A percentile compares a stretch with the other conserved stretches of the same genome.
Evolutionary conservation across 2,329 filamentous ascomycete species (phyloP).

Genomic region (Sporothrix brasiliensis): DNA sequence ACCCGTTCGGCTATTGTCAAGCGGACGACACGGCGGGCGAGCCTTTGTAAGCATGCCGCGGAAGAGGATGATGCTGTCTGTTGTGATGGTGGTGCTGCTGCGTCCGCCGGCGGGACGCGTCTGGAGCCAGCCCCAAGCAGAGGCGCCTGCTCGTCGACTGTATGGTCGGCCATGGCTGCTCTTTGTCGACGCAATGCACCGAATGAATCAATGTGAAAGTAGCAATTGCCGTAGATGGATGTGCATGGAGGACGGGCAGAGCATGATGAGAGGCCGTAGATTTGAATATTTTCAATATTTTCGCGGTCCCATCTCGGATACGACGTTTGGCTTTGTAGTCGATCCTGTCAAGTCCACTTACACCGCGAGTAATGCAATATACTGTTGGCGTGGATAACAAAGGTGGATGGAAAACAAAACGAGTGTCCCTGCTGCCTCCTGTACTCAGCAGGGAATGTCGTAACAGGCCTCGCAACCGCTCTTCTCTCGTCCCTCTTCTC

Average conservation of each 20-base stretch:
- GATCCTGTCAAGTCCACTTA: neutral
- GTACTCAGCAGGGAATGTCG: too few species aligned
- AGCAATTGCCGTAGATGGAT: neutral
- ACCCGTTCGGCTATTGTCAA: constrained; percentile 38
- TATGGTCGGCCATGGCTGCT: constrained; percentile 2
- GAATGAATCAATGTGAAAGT: neutral
- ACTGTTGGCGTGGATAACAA: neutral
- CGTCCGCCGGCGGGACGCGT: neutral
- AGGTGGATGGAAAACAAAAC: neutral
- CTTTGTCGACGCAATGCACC: neutral
- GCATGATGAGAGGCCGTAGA: neutral
- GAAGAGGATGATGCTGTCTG: neutral
- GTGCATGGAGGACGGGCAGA: neutral
- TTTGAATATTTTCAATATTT: neutral
- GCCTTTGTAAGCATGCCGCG: neutral
- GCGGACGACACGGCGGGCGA: constrained; percentile 27
- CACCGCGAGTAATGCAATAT: neutral
- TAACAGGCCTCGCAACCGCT: too few species aligned
- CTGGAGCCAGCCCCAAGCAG: constrained; percentile 20
- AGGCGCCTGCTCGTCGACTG: constrained; percentile 24
- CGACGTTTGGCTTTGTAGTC: neutral
- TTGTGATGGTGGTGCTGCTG: neutral
- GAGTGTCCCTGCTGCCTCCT: neutral
- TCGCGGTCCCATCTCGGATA: neutral
- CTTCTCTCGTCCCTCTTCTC: too few species aligned